Conservation (phyloP, 2,329 filamentous ascomycete genomes). For the Macrophomina phaseolina region DNA sequence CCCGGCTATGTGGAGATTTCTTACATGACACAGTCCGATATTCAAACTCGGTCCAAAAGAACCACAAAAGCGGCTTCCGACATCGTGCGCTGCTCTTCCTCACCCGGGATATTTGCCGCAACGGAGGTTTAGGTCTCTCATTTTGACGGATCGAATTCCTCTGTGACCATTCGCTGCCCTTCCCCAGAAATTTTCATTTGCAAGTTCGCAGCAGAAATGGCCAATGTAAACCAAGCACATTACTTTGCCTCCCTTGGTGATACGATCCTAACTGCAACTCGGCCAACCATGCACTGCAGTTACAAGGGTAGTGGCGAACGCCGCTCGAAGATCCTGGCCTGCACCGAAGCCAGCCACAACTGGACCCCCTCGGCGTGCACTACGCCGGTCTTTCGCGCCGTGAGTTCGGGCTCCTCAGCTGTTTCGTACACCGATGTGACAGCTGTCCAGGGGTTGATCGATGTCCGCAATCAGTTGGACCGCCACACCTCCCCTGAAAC, state of each 20-base stretch:
- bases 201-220: slow-evolving; percentile 89
- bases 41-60: neutral
- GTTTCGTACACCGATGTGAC: slow-evolving; percentile 64
- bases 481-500: slow-evolving; percentile 50
- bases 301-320: slow-evolving; percentile 44
- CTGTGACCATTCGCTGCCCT: neutral
- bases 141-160: neutral
- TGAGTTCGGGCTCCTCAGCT: slow-evolving; percentile 62
- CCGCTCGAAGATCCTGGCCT: slow-evolving; percentile 57
- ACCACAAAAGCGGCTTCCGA: neutral
- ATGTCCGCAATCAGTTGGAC: slow-evolving; percentile 61
- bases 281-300: slow-evolving; percentile 29
- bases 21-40: neutral
- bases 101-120: neutral
- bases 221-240: slow-evolving; percentile 88
- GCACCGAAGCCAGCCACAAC: neutral
- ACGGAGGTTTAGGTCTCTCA: neutral
- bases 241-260: slow-evolving; percentile 77
- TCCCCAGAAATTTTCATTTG: slow-evolving; percentile 89
- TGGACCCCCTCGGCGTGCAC: neutral
- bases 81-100: neutral
- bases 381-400: slow-evolving; percentile 58
- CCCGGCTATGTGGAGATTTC: slow-evolving; percentile 32
- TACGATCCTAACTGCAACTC: slow-evolving; percentile 63
- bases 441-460: slow-evolving; percentile 60